These are phyloP conservation scores for Vigna nakashimae DNA, from an alignment of 306 rosid species.

Conservation along the genomic window DNA sequence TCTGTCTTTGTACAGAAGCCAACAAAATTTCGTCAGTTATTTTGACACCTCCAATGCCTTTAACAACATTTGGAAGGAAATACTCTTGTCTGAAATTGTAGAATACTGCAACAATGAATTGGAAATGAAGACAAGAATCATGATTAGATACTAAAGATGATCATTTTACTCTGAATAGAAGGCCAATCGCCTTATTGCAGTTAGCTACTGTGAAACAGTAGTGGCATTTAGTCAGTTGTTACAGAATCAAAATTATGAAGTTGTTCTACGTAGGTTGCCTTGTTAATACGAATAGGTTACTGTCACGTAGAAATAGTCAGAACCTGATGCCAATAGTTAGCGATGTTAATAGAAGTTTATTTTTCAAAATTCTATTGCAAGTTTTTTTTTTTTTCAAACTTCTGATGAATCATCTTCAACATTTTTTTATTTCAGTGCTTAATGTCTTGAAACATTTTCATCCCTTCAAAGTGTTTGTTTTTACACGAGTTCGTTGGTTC, in stretches of 20 bases:
- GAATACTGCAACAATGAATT: background rate
- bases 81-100: background rate
- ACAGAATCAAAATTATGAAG: constrained; percentile 14
- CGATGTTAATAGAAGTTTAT: background rate
- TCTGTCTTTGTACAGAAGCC: background rate
- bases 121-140: constrained; percentile 3
- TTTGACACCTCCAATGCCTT: background rate
- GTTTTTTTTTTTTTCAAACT: no score
- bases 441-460: background rate
- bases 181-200: background rate
- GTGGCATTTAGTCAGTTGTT: constrained; percentile 8
- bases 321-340: constrained; percentile 9
- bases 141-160: background rate
- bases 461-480: background rate
- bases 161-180: constrained; percentile 13
- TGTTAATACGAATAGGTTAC: background rate
- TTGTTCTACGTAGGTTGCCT: background rate
- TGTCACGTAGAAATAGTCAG: background rate
- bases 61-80: background rate
- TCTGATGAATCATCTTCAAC: background rate
- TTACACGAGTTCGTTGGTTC: background rate
- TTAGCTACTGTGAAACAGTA: background rate
- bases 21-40: background rate
- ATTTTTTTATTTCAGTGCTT: background rate
- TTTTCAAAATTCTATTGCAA: background rate